phyloP scores from a whole-genome alignment of 2,329 filamentous ascomycete genomes.

The Monilinia vaccinii-corymbosi region DNA sequence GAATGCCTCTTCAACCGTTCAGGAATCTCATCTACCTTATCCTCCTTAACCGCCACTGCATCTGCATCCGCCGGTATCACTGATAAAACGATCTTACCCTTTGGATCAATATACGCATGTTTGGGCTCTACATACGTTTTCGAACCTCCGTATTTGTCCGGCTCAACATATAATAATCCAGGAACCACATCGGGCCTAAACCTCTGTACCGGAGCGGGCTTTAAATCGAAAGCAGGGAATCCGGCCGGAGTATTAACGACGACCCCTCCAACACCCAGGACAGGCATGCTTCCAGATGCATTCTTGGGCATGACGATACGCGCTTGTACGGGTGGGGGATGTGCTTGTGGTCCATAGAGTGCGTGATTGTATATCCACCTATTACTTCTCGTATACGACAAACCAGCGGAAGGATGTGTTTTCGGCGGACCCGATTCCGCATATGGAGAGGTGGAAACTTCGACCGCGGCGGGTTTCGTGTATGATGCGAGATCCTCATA shows the following conservation, averaged over 20 bases:
- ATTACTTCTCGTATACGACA: conserved; percentile 50
- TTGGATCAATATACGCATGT: conserved; percentile 24
- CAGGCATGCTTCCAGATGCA: conserved; percentile 23
- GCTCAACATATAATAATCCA: conserved; percentile 23
- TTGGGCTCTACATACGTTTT: conserved; percentile 26
- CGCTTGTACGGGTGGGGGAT: conserved; percentile 43
- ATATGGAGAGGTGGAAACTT: conserved; percentile 33
- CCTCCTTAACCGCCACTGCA: conserved; percentile 24
- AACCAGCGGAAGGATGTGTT: conserved; percentile 56
- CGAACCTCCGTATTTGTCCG: conserved; percentile 25
- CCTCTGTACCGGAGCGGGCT: not conserved
- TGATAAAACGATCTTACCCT: conserved; percentile 22
- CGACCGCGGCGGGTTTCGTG: not conserved
- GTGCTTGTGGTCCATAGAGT: conserved; percentile 47
- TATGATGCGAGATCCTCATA: not conserved
- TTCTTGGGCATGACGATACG: conserved; percentile 45
- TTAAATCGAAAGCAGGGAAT: not conserved
- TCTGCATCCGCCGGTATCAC: conserved; percentile 21
- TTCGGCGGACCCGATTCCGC: conserved; percentile 41
- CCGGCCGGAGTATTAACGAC: conserved; percentile 20
- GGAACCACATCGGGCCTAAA: not conserved
- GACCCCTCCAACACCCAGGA: conserved; percentile 28
- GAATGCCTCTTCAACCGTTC: not conserved
- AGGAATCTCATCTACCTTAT: conserved; percentile 18
- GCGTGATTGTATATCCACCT: conserved; percentile 50